These are phyloP conservation scores for Syzygium malaccense DNA, from an alignment of 441 rosid species.

Conservation along the genomic window DNA sequence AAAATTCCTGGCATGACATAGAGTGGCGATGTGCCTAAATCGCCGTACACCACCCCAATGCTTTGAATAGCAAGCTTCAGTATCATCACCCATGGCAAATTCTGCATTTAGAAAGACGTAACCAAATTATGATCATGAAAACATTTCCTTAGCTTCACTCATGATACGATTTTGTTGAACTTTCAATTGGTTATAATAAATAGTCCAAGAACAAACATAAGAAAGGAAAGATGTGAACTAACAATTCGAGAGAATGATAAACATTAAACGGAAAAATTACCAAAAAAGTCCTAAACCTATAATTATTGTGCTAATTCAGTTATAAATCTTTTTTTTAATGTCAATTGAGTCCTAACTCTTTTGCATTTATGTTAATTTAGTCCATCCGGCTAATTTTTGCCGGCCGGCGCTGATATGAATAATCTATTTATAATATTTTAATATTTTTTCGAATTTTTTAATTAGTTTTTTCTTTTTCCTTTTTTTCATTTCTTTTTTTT, in stretches of 20 bases:
- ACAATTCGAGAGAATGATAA: background rate
- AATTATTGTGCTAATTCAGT: no score
- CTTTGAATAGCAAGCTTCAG: constrained; percentile 20
- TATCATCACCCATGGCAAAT: background rate
- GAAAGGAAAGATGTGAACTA: background rate
- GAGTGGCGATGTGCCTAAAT: constrained; percentile 22
- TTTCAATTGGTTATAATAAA: background rate
- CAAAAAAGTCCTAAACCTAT: no score
- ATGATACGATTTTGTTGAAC: background rate
- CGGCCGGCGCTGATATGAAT: no score
- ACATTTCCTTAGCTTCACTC: background rate
- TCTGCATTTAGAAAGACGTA: background rate
- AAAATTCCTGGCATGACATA: constrained; percentile 18
- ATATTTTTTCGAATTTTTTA: no score
- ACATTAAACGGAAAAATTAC: background rate
- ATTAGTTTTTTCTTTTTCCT: no score
- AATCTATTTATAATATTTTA: no score
- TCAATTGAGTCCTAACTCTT: background rate
- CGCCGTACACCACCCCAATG: constrained; percentile 29
- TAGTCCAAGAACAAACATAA: background rate
- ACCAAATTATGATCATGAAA: background rate
- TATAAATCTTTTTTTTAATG: no score
- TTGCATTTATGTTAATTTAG: no score
- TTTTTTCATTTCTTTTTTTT: no score
- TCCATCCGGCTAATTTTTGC: no score